Evolutionary conservation across 176 grass and related monocot genomes (phyloP), one percentile per base, ranked within the genome.

Genomic region (Rhynchospora breviuscula): DNA sequence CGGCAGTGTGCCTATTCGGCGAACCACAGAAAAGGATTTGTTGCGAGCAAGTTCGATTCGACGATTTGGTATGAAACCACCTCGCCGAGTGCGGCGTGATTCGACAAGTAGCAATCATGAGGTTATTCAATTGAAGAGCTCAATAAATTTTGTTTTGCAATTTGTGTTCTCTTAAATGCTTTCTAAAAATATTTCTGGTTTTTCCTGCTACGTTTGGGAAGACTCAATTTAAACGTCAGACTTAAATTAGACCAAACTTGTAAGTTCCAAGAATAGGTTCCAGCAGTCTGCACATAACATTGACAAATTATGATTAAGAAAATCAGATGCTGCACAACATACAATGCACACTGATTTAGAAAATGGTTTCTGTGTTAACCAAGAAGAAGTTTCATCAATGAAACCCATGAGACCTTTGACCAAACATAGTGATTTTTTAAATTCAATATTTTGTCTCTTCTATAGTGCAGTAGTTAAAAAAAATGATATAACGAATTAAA

Each of bases 21-120:
- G 89, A 53, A 85, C 91, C 11, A 85, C 79, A 59, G 85, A 97
- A 63, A 83, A 12, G 17, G 94, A 97, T 68, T 68, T 97, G 23
- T 76, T 93, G 77, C 77, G 94, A 40, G 94, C 91, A 14, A 93
- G 79, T 57, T 85, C 87, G 3, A 53, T 66, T 35, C 2, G 19
- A 26, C 75, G 87, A 79, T 97, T 97, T 82, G 94, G 91, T 5
- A 97, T 86, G 91, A 97, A 97, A 80, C 54, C 84, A 22, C 5
- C 72, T 44, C 4, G 79, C 48, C 69, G 81, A 79, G 59, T 81
- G 53, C 73, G 87, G 64, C 87, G 94, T 5, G 94, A 97, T 85
- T 93, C 94, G 51, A 88, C 87, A 56, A 85, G 84, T 84, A 80
- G 65, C 79, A 88, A 79, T 65, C 94, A 97, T 52, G 94, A 97